phyloP scores from a whole-genome alignment of 1,139 yeast genomes.

The Scheffersomyces segobiensis region DNA sequence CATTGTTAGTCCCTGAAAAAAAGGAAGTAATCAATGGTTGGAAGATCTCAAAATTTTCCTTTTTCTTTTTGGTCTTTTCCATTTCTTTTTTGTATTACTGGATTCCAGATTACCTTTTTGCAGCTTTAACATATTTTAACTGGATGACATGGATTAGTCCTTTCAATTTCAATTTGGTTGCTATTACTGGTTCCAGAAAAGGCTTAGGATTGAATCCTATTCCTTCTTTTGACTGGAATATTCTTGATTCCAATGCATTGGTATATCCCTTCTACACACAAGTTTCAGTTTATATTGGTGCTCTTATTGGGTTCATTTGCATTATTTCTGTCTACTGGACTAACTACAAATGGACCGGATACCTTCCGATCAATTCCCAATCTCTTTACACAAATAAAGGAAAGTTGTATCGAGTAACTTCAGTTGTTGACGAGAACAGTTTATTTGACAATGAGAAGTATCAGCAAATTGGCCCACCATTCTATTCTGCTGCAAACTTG shows the following conservation, averaged over 20 bases:
- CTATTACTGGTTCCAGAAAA: conserved; percentile 49
- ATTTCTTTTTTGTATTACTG: conserved; percentile 36
- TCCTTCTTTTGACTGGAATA: conserved; percentile 55
- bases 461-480: too few species aligned
- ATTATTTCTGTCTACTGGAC: too few species aligned
- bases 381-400: too few species aligned
- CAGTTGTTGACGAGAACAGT: too few species aligned
- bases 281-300: too few species aligned
- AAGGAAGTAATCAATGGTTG: conserved; percentile 28
- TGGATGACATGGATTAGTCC: conserved; percentile 44
- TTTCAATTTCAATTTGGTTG: conserved; percentile 44
- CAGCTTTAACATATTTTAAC: conserved; percentile 33
- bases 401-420: too few species aligned
- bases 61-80: conserved; percentile 20
- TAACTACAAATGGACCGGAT: too few species aligned
- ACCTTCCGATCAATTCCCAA: too few species aligned
- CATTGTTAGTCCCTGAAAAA: conserved; percentile 15
- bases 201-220: conserved; percentile 62
- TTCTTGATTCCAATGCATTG: conserved; percentile 14
- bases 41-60: conserved; percentile 34
- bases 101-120: conserved; percentile 35
- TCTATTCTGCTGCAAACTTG: too few species aligned
- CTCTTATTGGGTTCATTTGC: too few species aligned
- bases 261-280: too few species aligned
- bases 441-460: too few species aligned